Evolutionary conservation across 2,329 filamentous ascomycete species (phyloP).

Genomic region (Incumbomyces delicatus): DNA sequence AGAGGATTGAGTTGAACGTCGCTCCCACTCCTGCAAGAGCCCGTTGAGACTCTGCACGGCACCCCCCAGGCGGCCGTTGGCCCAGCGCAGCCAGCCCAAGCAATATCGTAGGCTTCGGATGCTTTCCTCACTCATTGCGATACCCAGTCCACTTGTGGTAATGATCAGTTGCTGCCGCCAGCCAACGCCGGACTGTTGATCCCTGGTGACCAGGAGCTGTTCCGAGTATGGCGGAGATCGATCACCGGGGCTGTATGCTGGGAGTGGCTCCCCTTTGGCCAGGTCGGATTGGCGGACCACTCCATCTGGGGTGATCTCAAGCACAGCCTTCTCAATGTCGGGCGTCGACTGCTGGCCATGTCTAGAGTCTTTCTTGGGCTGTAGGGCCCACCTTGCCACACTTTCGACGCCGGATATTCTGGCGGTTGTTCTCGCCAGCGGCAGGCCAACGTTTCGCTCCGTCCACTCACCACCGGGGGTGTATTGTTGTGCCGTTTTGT

Average conservation of each 20-base stretch:
- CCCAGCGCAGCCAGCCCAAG: conserved; percentile 66
- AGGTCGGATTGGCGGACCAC: conserved; percentile 11
- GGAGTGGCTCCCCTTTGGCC: conserved; percentile 56
- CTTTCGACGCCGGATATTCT: conserved; percentile 80
- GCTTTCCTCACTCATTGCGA: conserved; percentile 85
- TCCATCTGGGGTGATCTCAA: conserved; percentile 11
- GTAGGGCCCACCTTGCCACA: conserved; percentile 73
- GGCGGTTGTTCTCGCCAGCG: conserved; percentile 76
- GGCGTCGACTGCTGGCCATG: conserved; percentile 7
- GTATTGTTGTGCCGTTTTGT: conserved; percentile 80
- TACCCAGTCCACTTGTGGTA: conserved; percentile 79
- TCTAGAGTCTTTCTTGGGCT: conserved; percentile 28
- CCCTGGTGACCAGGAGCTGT: conserved; percentile 10
- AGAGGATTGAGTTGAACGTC: conserved; percentile 26
- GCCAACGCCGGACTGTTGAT: conserved; percentile 24
- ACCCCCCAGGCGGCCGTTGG: conserved; percentile 69
- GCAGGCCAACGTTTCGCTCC: conserved; percentile 71
- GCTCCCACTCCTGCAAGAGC: conserved; percentile 72
- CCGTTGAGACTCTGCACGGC: conserved; percentile 65
- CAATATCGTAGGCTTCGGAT: conserved; percentile 77
- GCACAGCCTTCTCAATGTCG: conserved; percentile 19
- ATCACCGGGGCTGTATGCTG: conserved; percentile 67
- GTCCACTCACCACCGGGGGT: conserved; percentile 85
- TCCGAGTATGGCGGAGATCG: conserved; percentile 19
- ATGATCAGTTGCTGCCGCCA: conserved; percentile 83